phyloP scores from a whole-genome alignment of 1,139 yeast genomes.

The Wickerhamomyces sp. region DNA sequence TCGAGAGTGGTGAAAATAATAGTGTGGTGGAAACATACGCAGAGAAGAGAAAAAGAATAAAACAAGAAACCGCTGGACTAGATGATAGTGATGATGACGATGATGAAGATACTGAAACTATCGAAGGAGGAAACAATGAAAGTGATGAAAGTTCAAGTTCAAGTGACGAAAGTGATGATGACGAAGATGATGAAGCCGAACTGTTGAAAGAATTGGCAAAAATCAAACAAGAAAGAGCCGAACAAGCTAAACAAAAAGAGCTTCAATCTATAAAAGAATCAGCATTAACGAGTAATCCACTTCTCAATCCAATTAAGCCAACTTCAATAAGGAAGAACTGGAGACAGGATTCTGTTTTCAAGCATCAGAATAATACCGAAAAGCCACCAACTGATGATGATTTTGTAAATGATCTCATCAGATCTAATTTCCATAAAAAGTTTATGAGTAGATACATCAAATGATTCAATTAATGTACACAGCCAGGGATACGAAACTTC shows the following conservation, averaged over 20 bases:
- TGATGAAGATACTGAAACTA: slow-evolving; percentile 3
- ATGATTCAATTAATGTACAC: slow-evolving; percentile 1
- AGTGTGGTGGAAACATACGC: slow-evolving; percentile 5
- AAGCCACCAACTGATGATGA: slow-evolving; percentile 23
- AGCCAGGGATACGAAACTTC: too few species aligned
- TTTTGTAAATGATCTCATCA: slow-evolving; percentile 62
- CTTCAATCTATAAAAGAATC: slow-evolving; percentile 32
- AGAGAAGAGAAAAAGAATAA: slow-evolving; percentile 16
- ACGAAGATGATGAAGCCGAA: slow-evolving; percentile 33
- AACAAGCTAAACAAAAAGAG: slow-evolving; percentile 27
- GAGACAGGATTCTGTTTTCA: slow-evolving; percentile 42
- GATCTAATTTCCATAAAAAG: slow-evolving; percentile 65
- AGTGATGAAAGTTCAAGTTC: slow-evolving; percentile 11
- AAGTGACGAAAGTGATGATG: slow-evolving; percentile 18
- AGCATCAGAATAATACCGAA: slow-evolving; percentile 30
- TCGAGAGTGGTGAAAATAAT: slow-evolving; percentile 3
- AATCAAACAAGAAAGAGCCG: slow-evolving; percentile 41
- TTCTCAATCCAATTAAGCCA: slow-evolving; percentile 28
- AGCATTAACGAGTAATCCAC: slow-evolving; percentile 40
- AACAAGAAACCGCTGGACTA: slow-evolving; percentile 10
- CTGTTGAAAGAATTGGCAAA: slow-evolving; percentile 50
- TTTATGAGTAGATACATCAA: slow-evolving; percentile 64
- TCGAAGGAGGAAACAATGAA: slow-evolving; percentile 10
- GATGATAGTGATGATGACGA: slow-evolving; percentile 19
- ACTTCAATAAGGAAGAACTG: slow-evolving; percentile 38